These are phyloP conservation scores for Phytophthora sansomeana DNA, from an alignment of 352 stramenopile species.

Conservation along the genomic window DNA sequence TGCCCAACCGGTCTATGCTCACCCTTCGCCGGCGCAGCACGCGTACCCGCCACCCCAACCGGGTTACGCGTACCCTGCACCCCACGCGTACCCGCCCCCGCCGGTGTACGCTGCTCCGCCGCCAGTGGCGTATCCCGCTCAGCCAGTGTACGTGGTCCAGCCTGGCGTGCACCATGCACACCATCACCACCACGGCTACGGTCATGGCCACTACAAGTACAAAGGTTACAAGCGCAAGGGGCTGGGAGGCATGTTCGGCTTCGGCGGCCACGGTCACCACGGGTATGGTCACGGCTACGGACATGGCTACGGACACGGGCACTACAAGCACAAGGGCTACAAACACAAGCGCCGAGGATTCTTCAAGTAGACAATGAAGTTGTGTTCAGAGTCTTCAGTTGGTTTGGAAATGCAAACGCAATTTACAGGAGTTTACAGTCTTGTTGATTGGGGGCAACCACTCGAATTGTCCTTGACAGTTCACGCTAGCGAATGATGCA, in stretches of 20 bases:
- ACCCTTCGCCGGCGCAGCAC: constrained; percentile 17
- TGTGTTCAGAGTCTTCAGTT: neutral
- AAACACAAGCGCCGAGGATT: constrained; percentile 37
- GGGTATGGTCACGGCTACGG: constrained; percentile 16
- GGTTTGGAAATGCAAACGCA: constrained; percentile 11
- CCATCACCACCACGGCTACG: constrained; percentile 31
- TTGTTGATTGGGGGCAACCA: neutral
- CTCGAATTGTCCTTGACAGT: neutral
- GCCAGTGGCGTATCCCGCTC: constrained; percentile 19
- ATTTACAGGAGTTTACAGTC: neutral
- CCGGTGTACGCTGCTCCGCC: constrained; percentile 15
- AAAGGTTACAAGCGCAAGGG: constrained; percentile 34
- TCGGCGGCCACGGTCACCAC: constrained; percentile 15
- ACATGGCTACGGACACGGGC: constrained; percentile 24
- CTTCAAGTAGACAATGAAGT: constrained; percentile 33
- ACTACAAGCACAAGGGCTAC: constrained; percentile 45
- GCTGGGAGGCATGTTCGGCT: constrained; percentile 28
- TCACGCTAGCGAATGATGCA: neutral
- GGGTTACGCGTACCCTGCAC: constrained; percentile 9
- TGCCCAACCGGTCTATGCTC: constrained; percentile 14
- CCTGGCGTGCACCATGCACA: constrained; percentile 35
- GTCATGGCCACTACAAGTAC: constrained; percentile 33
- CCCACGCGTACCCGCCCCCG: constrained; percentile 7
- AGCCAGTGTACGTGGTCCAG: constrained; percentile 44
- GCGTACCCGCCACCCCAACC: constrained; percentile 4